Base-by-base conservation (phyloP, 2,329 filamentous ascomycete genomes). In the Fusarium nanum region DNA sequence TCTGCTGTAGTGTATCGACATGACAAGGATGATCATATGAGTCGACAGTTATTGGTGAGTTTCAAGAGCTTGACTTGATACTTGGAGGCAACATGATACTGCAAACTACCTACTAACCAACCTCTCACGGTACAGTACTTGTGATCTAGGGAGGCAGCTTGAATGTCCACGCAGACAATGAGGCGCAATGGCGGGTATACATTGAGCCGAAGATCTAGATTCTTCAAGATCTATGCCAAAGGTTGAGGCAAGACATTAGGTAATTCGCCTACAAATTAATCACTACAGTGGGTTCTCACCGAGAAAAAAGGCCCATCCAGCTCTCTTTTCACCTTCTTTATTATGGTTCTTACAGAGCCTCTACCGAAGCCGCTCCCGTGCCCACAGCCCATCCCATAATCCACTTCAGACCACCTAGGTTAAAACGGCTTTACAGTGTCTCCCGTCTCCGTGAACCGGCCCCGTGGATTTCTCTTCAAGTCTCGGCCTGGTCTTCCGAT, bases 291-390 rank as follows among this genome's bases (percentile, higher is more conserved):
- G 28, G 9, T 47, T 50, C 48, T 20, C 34, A 25, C n/a, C 30
- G 22, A 52, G 13, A 20, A 27, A 27, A 50, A 5, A 7, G 22
- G 28, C 12, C n/a, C 18, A 12, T 28, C 3, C 44, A 22, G 41
- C 23, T 62, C 57, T 62, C 60, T 55, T 55, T 62, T 63, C 41
- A 55, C 57, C 57, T 62, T 14, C 57, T 56, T 28, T 22, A 45
- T 34, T 56, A 22, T 23, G n/a, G 18, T 42, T 52, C 18, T 20
- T 22, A 40, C 13, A 52, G 34, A 41, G 22, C 49, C 32, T 52
- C 49, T 52, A 27, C 28, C 37, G 25, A 27, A 10, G 20, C 40
- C 30, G 25, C n/a, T 44, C 59, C 59, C 25, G 40, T 62, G 57
- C 60, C 60, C 57, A 42, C 45, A 32, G 10, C n/a, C 22, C 30